Evolutionary conservation across 2,329 filamentous ascomycete species (phyloP).

Genomic region (Cordyceps tenuipes): DNA sequence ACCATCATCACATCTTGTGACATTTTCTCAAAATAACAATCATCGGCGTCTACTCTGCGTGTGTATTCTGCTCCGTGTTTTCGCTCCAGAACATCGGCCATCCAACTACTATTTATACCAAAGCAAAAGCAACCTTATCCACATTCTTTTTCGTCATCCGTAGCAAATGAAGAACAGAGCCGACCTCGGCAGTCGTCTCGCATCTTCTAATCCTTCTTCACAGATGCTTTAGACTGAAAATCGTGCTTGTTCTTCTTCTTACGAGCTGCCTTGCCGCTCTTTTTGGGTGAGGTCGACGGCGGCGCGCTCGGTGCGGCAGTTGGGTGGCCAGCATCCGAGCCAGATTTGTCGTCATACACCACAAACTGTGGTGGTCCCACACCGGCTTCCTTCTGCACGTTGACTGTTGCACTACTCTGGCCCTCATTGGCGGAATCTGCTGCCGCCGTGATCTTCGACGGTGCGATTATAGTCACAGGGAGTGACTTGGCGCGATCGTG

Average conservation of each 20-base stretch:
- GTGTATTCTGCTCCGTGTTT: not conserved
- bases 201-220: not conserved
- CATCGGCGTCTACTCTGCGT: not conserved
- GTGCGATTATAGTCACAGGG: not conserved
- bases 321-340: not conserved
- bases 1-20: conserved; percentile 9
- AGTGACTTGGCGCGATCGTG: conserved; percentile 6
- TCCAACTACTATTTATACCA: not conserved
- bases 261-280: not conserved
- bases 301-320: not conserved
- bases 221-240: not conserved
- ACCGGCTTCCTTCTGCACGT: not conserved
- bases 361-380: not conserved
- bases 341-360: not conserved
- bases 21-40: not conserved
- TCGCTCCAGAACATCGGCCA: not conserved
- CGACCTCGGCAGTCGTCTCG: not conserved
- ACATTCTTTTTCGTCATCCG: not conserved
- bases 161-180: not conserved
- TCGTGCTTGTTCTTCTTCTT: conserved; percentile 10
- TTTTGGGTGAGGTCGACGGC: conserved; percentile 1
- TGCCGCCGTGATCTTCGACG: not conserved
- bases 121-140: not conserved
- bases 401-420: not conserved
- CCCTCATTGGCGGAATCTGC: not conserved